A percentile compares a stretch with the other conserved stretches of the same genome.
Evolutionary conservation across 2,329 filamentous ascomycete species (phyloP).

Genomic region (Ilyonectria sp.): DNA sequence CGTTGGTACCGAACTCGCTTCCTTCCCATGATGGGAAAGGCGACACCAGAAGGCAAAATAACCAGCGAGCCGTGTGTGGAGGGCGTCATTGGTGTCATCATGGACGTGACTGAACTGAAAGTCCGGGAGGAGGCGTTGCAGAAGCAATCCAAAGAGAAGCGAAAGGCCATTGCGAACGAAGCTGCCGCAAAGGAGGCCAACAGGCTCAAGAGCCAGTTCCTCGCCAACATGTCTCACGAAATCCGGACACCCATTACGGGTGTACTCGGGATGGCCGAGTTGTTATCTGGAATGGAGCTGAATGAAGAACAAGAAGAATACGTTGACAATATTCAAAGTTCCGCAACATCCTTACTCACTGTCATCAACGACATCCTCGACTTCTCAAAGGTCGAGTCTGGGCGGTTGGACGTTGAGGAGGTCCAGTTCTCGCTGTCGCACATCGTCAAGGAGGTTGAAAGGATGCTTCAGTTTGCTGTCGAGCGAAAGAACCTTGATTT

Average conservation of each 20-base stretch:
- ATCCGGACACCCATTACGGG: slow-evolving; percentile 79
- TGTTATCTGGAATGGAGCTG: slow-evolving; percentile 78
- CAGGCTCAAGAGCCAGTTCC: slow-evolving; percentile 83
- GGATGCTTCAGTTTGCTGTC: slow-evolving; percentile 90
- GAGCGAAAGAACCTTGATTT: slow-evolving; percentile 84
- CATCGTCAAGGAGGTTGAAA: slow-evolving; percentile 83
- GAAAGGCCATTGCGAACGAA: slow-evolving; percentile 80
- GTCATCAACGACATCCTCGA: slow-evolving; percentile 94
- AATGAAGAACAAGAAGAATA: slow-evolving; percentile 81
- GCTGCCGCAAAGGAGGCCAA: slow-evolving; percentile 86
- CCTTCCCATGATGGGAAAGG: slow-evolving; percentile 74
- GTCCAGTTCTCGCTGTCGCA: slow-evolving; percentile 84
- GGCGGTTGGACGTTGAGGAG: slow-evolving; percentile 83
- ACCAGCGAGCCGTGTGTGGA: slow-evolving; percentile 69
- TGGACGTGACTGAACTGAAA: slow-evolving; percentile 83
- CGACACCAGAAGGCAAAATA: slow-evolving; percentile 65
- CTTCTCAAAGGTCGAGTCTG: slow-evolving; percentile 89
- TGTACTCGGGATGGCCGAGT: slow-evolving; percentile 84
- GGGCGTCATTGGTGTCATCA: slow-evolving; percentile 83
- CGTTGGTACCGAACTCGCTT: slow-evolving; percentile 82
- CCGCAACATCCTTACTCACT: slow-evolving; percentile 84
- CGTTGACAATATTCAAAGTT: slow-evolving; percentile 84
- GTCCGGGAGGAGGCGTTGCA: slow-evolving; percentile 74
- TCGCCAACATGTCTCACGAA: slow-evolving; percentile 68
- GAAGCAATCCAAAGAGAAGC: slow-evolving; percentile 78